Percentiles rank a stretch among this genome's conserved stretches.
Conservation (phyloP, 805 yeast genomes). For the Hanseniaspora singularis region DNA sequence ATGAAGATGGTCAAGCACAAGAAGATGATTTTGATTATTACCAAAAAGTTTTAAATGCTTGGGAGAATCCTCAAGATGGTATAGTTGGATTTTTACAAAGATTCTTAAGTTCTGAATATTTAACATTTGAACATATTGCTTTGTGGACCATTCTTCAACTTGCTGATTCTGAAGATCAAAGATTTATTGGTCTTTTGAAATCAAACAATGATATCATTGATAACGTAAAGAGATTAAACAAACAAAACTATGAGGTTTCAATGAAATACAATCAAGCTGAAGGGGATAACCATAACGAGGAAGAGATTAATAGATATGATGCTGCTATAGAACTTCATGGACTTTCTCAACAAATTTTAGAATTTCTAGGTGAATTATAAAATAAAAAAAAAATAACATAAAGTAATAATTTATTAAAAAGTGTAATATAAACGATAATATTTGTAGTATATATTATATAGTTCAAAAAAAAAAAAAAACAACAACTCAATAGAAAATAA, state of each 20-base stretch:
- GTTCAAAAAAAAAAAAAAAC: no score
- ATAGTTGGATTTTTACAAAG: conserved; percentile 69
- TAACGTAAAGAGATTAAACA: conserved; percentile 40
- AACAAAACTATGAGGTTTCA: conserved; percentile 12
- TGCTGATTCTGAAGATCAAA: conserved; percentile 69
- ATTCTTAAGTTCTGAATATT: conserved; percentile 70
- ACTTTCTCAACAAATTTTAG: conserved; percentile 56
- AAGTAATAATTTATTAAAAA: no score
- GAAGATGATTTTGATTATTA: conserved; percentile 29
- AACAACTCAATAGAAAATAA: no score
- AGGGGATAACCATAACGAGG: not conserved
- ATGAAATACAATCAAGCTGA: conserved; percentile 12
- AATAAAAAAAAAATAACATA: not conserved
- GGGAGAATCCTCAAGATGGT: conserved; percentile 76
- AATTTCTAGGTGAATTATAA: conserved; percentile 23
- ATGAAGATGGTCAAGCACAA: not conserved
- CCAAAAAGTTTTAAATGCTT: conserved; percentile 60
- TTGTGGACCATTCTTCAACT: conserved; percentile 92
- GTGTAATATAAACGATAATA: no score
- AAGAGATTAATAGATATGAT: conserved; percentile 26
- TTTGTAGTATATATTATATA: no score
- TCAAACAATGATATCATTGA: conserved; percentile 42
- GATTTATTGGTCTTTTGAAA: conserved; percentile 44
- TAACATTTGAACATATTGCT: conserved; percentile 95
- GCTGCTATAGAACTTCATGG: conserved; percentile 54